Percentiles rank a stretch among this genome's conserved stretches.
Evolutionary conservation across 495 filamentous ascomycete genomes (phyloP).

Genomic region (Aspergillus cristatus): DNA sequence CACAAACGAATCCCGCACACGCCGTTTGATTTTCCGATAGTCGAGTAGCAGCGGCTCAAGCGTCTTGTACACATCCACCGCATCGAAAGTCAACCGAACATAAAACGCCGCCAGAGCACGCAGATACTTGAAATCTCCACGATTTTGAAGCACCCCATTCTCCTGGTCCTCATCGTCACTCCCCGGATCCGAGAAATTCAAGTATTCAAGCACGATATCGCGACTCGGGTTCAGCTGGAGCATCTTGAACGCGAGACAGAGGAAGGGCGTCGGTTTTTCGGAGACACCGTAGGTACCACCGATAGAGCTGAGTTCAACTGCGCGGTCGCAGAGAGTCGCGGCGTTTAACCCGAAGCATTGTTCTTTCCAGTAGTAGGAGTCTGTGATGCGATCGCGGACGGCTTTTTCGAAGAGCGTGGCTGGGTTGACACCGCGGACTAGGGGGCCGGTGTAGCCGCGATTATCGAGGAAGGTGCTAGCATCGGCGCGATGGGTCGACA

Average conservation of each 20-base stretch:
- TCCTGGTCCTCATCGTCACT: conserved; percentile 22
- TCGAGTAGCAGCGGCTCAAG: conserved; percentile 83
- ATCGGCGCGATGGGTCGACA: conserved; percentile 56
- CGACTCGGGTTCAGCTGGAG: conserved; percentile 75
- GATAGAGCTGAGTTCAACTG: conserved; percentile 69
- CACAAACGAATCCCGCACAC: conserved; percentile 57
- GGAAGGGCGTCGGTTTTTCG: conserved; percentile 82
- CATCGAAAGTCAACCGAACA: conserved; percentile 75
- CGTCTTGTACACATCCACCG: conserved; percentile 67
- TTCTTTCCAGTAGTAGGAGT: conserved; percentile 96
- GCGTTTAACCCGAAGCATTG: conserved; percentile 95
- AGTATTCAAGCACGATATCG: conserved; percentile 72
- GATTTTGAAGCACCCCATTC: conserved; percentile 31
- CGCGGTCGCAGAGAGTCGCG: conserved; percentile 80
- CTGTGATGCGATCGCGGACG: conserved; percentile 87
- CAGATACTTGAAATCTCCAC: conserved; percentile 81
- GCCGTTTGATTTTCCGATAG: conserved; percentile 68
- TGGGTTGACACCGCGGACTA: conserved; percentile 75
- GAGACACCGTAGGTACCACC: conserved; percentile 77
- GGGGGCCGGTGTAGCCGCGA: conserved; percentile 59
- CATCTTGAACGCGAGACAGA: conserved; percentile 92
- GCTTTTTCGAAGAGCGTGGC: conserved; percentile 85
- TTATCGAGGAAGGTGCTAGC: conserved; percentile 71
- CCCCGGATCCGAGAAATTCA: conserved; percentile 47
- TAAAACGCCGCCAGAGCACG: conserved; percentile 86